Conservation (phyloP, 2,329 filamentous ascomycete genomes). For the Aspergillus pseudoviridinutans region DNA sequence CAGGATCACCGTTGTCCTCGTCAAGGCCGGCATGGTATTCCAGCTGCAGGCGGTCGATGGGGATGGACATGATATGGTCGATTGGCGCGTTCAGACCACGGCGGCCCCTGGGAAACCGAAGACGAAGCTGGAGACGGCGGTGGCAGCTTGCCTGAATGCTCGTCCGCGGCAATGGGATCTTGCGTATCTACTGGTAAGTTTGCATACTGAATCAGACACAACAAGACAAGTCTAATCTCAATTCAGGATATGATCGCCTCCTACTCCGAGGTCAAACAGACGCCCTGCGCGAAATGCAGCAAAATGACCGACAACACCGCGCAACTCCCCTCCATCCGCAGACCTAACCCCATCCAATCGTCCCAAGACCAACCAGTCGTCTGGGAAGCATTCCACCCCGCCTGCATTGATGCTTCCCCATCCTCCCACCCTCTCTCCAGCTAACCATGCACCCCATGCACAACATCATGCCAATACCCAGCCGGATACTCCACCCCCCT, state of each 20-base stretch:
- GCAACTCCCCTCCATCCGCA: slow-evolving; percentile 38
- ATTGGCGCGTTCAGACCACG: slow-evolving; percentile 34
- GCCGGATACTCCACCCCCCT: slow-evolving; percentile 18
- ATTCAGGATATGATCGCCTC: slow-evolving; percentile 41
- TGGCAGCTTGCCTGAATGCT: slow-evolving; percentile 33
- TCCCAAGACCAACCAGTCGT: slow-evolving; percentile 13
- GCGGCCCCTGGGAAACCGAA: slow-evolving; percentile 18
- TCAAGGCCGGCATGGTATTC: slow-evolving; percentile 33
- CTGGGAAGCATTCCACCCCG: slow-evolving; percentile 35
- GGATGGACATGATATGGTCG: slow-evolving; percentile 16
- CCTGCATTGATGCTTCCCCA: slow-evolving; percentile 16
- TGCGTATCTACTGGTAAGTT: slow-evolving; percentile 35
- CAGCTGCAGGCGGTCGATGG: slow-evolving; percentile 24
- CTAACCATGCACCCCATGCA: slow-evolving; percentile 13
- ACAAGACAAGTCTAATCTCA: slow-evolving; percentile 1
- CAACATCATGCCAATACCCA: slow-evolving; percentile 19
- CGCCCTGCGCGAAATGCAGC: slow-evolving; percentile 36
- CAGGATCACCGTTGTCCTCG: slow-evolving; percentile 26
- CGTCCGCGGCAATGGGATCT: slow-evolving; percentile 38
- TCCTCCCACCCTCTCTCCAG: too few species aligned
- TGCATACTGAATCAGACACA: background rate
- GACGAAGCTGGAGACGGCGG: slow-evolving; percentile 32
- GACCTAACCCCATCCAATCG: slow-evolving; percentile 16
- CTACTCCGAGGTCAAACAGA: slow-evolving; percentile 39
- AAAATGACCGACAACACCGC: slow-evolving; percentile 35